Conservation (phyloP, 1,284 basidiomycete species). For the Volvariella surrecta region DNA sequence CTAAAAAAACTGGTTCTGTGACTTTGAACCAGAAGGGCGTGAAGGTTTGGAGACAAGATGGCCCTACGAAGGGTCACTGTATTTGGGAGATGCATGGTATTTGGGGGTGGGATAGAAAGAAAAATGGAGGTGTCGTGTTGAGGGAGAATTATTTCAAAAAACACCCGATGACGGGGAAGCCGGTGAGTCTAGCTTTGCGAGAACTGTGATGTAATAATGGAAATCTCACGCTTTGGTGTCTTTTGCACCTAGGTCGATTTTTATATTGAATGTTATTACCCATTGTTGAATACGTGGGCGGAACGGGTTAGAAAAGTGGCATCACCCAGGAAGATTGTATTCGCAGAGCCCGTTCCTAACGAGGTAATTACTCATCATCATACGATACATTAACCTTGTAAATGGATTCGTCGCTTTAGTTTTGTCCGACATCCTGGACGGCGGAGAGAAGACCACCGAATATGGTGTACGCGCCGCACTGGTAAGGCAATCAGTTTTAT, state of each 20-base stretch:
- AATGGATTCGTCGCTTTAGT: conserved; percentile 33
- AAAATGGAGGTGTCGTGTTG: conserved; percentile 66
- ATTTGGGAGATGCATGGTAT: conserved; percentile 91
- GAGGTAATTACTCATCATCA: conserved; percentile 43
- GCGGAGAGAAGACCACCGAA: conserved; percentile 52
- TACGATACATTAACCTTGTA: background rate
- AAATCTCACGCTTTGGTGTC: background rate
- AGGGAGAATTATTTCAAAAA: conserved; percentile 83
- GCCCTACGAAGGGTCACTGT: conserved; percentile 65
- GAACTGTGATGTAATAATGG: background rate
- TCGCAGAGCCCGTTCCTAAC: conserved; percentile 85
- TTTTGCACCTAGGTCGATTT: conserved; percentile 57
- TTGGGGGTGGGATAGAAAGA: conserved; percentile 81
- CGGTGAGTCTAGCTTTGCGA: conserved; percentile 27
- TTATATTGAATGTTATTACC: conserved; percentile 83
- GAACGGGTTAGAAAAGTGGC: conserved; percentile 46
- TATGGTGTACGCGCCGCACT: conserved; percentile 88
- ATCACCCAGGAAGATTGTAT: conserved; percentile 56
- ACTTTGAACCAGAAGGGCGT: conserved; percentile 50
- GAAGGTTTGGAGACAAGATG: conserved; percentile 64
- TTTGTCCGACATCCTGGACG: conserved; percentile 74
- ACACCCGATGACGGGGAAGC: conserved; percentile 50
- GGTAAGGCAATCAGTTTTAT: conserved; percentile 35
- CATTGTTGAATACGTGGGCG: conserved; percentile 72
- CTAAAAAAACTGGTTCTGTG: conserved; percentile 47